Conservation (phyloP, 2,329 filamentous ascomycete genomes). For the Microcera coccophila region DNA sequence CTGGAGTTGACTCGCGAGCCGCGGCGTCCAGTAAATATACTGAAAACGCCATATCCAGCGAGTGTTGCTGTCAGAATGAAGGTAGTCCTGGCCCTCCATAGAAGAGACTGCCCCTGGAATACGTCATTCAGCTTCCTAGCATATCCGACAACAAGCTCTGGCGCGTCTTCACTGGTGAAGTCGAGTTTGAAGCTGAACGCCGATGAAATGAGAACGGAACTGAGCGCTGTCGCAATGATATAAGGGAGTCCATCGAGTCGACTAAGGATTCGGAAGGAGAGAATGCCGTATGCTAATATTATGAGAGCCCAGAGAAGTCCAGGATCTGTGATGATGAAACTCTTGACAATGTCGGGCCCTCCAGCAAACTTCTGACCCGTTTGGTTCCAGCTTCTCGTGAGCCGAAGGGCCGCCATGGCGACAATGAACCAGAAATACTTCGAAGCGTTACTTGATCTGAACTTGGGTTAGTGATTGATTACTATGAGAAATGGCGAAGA, state of each 20-base stretch:
- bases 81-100: conserved; percentile 47
- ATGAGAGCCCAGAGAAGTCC: conserved; percentile 71
- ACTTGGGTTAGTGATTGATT: neutral
- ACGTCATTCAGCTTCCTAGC: conserved; percentile 38
- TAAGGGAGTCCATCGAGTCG: conserved; percentile 41
- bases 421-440: conserved; percentile 34
- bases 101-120: conserved; percentile 42
- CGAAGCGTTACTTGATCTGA: conserved; percentile 25
- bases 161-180: conserved; percentile 83
- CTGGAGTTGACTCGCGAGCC: conserved; percentile 27
- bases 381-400: conserved; percentile 85
- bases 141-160: conserved; percentile 65
- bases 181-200: conserved; percentile 84
- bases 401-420: conserved; percentile 59
- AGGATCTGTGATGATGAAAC: conserved; percentile 61
- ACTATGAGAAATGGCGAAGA: too few relatives aligned
- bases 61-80: conserved; percentile 46
- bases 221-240: conserved; percentile 38
- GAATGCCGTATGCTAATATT: conserved; percentile 62
- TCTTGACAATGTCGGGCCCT: conserved; percentile 79
- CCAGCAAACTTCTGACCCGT: conserved; percentile 95
- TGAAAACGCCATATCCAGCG: conserved; percentile 37
- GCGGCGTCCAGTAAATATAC: conserved; percentile 30
- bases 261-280: conserved; percentile 45
- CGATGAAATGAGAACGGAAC: conserved; percentile 42